These are phyloP conservation scores for Acorus gramineus DNA, from an alignment of 106 monocot genomes.

Conservation along the genomic window DNA sequence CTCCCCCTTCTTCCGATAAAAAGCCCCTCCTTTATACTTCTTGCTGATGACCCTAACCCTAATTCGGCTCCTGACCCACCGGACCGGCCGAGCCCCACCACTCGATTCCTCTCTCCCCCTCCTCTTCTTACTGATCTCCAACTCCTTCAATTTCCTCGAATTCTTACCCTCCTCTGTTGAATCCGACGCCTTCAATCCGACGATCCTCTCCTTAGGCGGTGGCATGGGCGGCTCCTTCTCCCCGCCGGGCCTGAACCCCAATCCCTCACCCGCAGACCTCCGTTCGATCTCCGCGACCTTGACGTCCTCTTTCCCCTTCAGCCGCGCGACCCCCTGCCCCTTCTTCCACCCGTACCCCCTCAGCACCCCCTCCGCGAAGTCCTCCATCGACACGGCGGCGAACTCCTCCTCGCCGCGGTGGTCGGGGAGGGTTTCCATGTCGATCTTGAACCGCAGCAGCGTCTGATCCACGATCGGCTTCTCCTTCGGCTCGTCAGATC, in stretches of 20 bases:
- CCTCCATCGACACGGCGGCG: slow-evolving; percentile 48
- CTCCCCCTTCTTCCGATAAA: slow-evolving; percentile 81
- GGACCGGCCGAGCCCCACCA: slow-evolving; percentile 3
- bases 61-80: slow-evolving; percentile 86
- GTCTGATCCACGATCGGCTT: background rate
- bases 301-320: slow-evolving; percentile 45
- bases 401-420: slow-evolving; percentile 79
- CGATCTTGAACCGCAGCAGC: slow-evolving; percentile 28
- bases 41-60: slow-evolving; percentile 80
- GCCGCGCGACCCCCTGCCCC: slow-evolving; percentile 56
- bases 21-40: slow-evolving; percentile 50
- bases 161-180: slow-evolving; percentile 32
- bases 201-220: slow-evolving; percentile 10
- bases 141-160: slow-evolving; percentile 22
- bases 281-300: slow-evolving; percentile 53
- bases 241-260: slow-evolving; percentile 43
- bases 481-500: background rate
- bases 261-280: slow-evolving; percentile 46
- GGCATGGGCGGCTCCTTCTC: background rate
- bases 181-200: background rate
- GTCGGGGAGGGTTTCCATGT: slow-evolving; percentile 44
- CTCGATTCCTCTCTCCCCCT: slow-evolving; percentile 7
- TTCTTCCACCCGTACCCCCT: slow-evolving; percentile 78
- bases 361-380: slow-evolving; percentile 53
- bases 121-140: slow-evolving; percentile 4